Evolutionary conservation across 139 green algal species (phyloP), one percentile per base, ranked within the genome.

Genomic region (Chlorella vulgaris): DNA sequence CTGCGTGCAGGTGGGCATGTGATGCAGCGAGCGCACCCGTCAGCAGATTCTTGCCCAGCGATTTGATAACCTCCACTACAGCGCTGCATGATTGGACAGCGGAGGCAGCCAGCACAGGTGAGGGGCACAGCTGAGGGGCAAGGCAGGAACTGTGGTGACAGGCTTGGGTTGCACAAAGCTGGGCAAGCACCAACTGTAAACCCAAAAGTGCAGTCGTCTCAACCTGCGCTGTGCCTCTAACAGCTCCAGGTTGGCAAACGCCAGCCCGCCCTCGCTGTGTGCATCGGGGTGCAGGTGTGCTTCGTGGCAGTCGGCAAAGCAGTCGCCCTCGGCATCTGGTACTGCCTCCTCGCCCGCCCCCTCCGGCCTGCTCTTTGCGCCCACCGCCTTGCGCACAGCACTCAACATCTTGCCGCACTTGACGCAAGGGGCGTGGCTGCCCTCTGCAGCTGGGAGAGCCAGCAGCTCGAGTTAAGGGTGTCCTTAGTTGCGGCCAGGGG

Each of bases 11-110:
- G n/a, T n/a, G n/a, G n/a, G n/a, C n/a, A n/a, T n/a, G n/a, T n/a
- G n/a, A n/a, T 55, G 47, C 47, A 55, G 15, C 10, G 47, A 71
- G 55, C 65, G 35, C 33, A 71, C 65, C 65, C 24, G 76, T 87
- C 4, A 95, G 79, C 40, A 96, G 69, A 31, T 91, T 88, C 60
- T 86, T 89, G 26, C 94, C 94, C 85, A 96, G 86, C 21, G 86
- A 80, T 69, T 88, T 93, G 13, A 96, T 85, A 82, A 94, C 90
- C 47, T 91, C 78, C n/a, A 91, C 84, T 35, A 95, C 88, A 58
- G 88, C 91, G 55, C 90, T 94, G 87, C 63, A 68, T 6, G n/a
- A 5, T n/a, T n/a, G 55, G 13, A 58, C 47, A 58, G 13, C 13
- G 10, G 47, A 58, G 10, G 13, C 47, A 58, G 13, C 10, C 47